Percentiles rank a stretch among this genome's conserved stretches.
Conservation (phyloP, 306 rosid genomes). For the Carpinus viminea region DNA sequence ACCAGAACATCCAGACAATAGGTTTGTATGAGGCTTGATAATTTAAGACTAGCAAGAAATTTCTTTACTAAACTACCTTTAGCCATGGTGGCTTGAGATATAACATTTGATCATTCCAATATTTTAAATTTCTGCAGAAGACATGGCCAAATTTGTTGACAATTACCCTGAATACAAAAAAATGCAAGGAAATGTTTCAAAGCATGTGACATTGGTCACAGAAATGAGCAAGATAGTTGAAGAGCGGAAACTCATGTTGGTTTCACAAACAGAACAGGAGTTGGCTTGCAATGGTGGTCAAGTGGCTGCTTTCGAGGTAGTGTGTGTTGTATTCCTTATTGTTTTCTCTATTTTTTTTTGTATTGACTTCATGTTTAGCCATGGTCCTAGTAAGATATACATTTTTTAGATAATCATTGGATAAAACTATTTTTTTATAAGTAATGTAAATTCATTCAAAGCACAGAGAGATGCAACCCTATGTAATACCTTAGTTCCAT, state of each 20-base stretch:
- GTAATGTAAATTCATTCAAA: too few relatives aligned
- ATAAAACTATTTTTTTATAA: too few relatives aligned
- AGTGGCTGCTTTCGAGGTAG: conserved; percentile 96
- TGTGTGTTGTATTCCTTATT: conserved; percentile 3
- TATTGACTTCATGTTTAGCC: background rate
- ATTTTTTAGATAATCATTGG: conserved; percentile 10
- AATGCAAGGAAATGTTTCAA: conserved; percentile 97
- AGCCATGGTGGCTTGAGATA: background rate
- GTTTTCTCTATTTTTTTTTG: background rate
- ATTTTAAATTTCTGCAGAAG: conserved; percentile 60
- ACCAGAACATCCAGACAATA: conserved; percentile 91
- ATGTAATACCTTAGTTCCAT: too few relatives aligned
- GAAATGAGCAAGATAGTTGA: conserved; percentile 90
- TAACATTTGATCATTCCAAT: conserved; percentile 24
- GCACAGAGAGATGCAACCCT: too few relatives aligned
- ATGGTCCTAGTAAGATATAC: background rate
- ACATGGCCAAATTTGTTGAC: conserved; percentile 97
- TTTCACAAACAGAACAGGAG: conserved; percentile 92
- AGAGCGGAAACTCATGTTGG: conserved; percentile 85
- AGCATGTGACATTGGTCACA: conserved; percentile 91
- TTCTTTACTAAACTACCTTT: background rate
- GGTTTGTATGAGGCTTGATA: conserved; percentile 54
- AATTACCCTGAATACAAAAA: conserved; percentile 92
- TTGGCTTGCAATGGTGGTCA: conserved; percentile 98
- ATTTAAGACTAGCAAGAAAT: background rate